Evolutionary conservation across 192 early-diverging fungal species (phyloP), one percentile per base, ranked within the genome.

Genomic region (Coemansia sp.): DNA sequence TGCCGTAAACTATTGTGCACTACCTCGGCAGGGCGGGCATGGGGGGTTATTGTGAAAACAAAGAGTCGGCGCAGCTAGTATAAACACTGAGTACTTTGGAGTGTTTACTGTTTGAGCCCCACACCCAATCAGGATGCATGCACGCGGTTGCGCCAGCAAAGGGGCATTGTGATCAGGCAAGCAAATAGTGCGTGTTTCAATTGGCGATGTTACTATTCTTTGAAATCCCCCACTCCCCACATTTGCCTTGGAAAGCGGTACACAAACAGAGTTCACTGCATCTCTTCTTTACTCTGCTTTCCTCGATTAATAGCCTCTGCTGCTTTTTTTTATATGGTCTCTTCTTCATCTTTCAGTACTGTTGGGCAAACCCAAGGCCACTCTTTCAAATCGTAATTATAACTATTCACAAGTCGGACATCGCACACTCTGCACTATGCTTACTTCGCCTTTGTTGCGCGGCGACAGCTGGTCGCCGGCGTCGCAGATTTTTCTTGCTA

Each of bases 381-480:
- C 60, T 34, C 60, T 62, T n/a, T 20, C n/a, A 8, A 34, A 12
- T 10, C 15, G 2, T 20, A 39, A 15, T 38, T 62, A 27, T 11
- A 5, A 40, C 13, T 60, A 57, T 31, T 68, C 22, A 16, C n/a
- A 38, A 12, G 7, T 34, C 10, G 9, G 55, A 5, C 29, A 12
- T 58, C 15, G 22, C 24, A 24, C 52, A 24, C 5, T 18, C 18
- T 29, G 8, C 31, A 38, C 13, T 11, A 73, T 74, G 77, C 52
- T 73, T 20, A 73, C 77, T 13, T 71, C 65, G 40, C 65, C 73
- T 3, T 46, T 75, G 27, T 41, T 65, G 10, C 69, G 73, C 44
- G 66, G 66, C 57, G 78, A 70, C 64, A 40, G 41, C n/a, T 80
- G 78, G 78, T 69, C 78, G 44, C 46, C 4, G 41, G 49, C 68